These are phyloP conservation scores for Begonia masoniana DNA, from an alignment of 306 rosid genomes.

Conservation along the genomic window DNA sequence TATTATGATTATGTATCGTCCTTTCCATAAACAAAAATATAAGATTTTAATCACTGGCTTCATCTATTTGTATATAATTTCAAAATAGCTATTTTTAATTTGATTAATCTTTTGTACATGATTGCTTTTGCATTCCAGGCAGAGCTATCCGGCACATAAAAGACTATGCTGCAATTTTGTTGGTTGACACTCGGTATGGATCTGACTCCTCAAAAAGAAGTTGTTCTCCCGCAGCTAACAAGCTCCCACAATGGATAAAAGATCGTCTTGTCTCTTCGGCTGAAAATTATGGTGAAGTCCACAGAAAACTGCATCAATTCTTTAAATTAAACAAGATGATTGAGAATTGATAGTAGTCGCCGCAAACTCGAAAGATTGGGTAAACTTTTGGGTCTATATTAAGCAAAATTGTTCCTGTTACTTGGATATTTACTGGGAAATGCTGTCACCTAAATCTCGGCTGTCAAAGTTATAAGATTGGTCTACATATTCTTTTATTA, in stretches of 20 bases:
- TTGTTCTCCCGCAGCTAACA: slow-evolving; percentile 45
- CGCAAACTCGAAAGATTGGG: neutral
- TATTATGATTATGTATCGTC: neutral
- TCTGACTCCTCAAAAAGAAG: slow-evolving; percentile 52
- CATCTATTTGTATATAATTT: no score
- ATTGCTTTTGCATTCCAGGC: slow-evolving; percentile 30
- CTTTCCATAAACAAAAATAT: neutral
- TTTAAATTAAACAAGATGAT: slow-evolving; percentile 42
- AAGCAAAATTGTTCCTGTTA: neutral
- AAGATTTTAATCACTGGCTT: no score
- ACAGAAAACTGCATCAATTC: slow-evolving; percentile 67
- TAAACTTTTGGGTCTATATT: neutral
- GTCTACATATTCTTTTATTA: neutral
- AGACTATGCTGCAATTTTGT: slow-evolving; percentile 77
- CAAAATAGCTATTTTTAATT: no score
- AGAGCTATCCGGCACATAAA: slow-evolving; percentile 87
- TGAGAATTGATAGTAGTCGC: slow-evolving; percentile 9
- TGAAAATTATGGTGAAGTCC: slow-evolving; percentile 67
- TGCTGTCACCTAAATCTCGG: neutral
- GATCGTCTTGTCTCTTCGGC: slow-evolving; percentile 48
- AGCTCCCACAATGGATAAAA: slow-evolving; percentile 89
- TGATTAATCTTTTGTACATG: no score
- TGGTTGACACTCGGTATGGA: slow-evolving; percentile 63
- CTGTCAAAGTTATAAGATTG: no score
- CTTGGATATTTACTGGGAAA: neutral